Conservation (phyloP, 352 stramenopile genomes). For the Phytophthora pini region DNA sequence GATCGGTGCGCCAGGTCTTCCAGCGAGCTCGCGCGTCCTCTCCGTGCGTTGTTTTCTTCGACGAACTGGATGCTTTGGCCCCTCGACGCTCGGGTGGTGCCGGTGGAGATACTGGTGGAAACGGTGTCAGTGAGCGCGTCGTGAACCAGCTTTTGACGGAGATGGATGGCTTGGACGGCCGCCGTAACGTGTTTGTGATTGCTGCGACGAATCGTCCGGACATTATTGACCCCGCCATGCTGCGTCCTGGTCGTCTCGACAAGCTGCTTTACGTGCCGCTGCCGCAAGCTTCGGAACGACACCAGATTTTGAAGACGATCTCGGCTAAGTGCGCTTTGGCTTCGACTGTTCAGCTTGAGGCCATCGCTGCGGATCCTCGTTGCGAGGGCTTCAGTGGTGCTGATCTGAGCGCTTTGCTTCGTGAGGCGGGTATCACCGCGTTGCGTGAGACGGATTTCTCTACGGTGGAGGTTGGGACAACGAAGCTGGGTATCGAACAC, state of each 20-base stretch:
- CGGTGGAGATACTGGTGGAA: conserved; percentile 65
- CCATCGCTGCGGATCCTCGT: conserved; percentile 89
- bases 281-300: conserved; percentile 76
- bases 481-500: conserved; percentile 65
- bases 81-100: conserved; percentile 88
- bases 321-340: conserved; percentile 75
- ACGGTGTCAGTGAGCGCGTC: conserved; percentile 94
- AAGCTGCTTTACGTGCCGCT: conserved; percentile 99
- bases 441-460: conserved; percentile 79
- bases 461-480: conserved; percentile 29
- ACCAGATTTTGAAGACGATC: conserved; percentile 94
- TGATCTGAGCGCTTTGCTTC: conserved; percentile 96
- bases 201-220: conserved; percentile 96
- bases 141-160: conserved; percentile 99
- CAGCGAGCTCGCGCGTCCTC: conserved; percentile 96
- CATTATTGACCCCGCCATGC: conserved; percentile 99
- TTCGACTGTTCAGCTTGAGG: conserved; percentile 87
- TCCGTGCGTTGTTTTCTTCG: conserved; percentile 99
- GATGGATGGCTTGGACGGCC: conserved; percentile 98
- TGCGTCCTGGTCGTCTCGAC: conserved; percentile 97
- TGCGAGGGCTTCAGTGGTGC: conserved; percentile 97
- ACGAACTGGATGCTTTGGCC: conserved; percentile 98
- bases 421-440: conserved; percentile 96
- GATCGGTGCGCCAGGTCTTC: conserved; percentile 96
- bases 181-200: neutral